phyloP scores from a whole-genome alignment of 1,284 basidiomycete species.

The Marasmius sp. region DNA sequence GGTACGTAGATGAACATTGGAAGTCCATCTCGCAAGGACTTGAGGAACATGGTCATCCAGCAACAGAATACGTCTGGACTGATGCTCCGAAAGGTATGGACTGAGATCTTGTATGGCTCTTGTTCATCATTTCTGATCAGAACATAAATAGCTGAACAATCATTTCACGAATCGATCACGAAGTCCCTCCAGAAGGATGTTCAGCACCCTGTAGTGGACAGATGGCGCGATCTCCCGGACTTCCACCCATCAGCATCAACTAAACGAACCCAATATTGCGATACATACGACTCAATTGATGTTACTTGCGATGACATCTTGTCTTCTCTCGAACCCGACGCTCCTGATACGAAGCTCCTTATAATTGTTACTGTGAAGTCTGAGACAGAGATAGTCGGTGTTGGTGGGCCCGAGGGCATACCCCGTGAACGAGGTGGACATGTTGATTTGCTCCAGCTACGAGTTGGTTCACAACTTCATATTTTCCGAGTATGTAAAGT shows the following conservation, averaged over 20 bases:
- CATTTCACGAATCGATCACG: constrained; percentile 4
- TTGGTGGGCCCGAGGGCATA: neutral
- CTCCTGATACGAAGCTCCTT: neutral
- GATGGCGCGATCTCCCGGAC: constrained; percentile 5
- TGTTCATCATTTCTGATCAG: too few relatives aligned
- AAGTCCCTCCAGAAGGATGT: constrained; percentile 2
- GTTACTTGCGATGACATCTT: neutral
- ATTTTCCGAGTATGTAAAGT: neutral
- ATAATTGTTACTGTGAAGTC: neutral
- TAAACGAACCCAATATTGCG: neutral
- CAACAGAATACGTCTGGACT: constrained; percentile 9
- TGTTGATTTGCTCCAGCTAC: neutral
- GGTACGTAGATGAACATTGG: constrained; percentile 4
- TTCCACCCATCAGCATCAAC: neutral
- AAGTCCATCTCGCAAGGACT: constrained; percentile 4
- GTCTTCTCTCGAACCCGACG: neutral
- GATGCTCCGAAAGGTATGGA: neutral
- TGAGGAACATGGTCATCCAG: constrained; percentile 3
- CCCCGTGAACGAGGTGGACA: neutral
- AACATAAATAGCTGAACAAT: constrained; percentile 9
- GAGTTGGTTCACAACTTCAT: neutral
- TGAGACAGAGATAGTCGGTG: neutral
- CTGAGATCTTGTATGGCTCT: too few relatives aligned
- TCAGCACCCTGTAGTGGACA: constrained; percentile 6
- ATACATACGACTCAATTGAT: neutral